Evolutionary conservation across 1,284 basidiomycete species (phyloP).

Genomic region (Pseudozyma hubeiensis): DNA sequence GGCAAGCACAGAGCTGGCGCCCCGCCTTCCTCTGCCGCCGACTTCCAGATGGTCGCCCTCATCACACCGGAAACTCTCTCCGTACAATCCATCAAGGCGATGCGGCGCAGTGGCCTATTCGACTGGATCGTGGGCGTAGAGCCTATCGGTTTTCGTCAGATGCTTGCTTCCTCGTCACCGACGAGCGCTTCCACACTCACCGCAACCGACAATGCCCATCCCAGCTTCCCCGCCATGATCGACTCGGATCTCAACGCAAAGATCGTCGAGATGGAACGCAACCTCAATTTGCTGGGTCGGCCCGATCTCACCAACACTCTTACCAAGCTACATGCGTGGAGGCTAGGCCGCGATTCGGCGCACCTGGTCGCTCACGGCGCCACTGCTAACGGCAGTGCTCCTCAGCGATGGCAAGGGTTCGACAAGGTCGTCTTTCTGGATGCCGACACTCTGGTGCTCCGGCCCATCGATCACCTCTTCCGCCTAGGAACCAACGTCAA

Average conservation of each 20-base stretch:
- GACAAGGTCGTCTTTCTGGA: slow-evolving; percentile 92
- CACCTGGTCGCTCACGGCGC: slow-evolving; percentile 25
- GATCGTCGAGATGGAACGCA: slow-evolving; percentile 71
- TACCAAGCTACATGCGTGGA: slow-evolving; percentile 94
- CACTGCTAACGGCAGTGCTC: neutral
- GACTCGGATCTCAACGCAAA: slow-evolving; percentile 36
- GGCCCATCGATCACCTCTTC: slow-evolving; percentile 60
- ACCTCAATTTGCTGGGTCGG: slow-evolving; percentile 87
- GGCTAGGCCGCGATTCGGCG: slow-evolving; percentile 72
- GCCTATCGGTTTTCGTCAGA: slow-evolving; percentile 67
- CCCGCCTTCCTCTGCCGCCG: neutral
- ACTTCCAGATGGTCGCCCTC: slow-evolving; percentile 81
- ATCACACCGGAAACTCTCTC: slow-evolving; percentile 92
- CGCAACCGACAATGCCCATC: neutral
- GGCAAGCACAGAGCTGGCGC: slow-evolving; percentile 10
- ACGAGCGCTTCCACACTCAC: neutral
- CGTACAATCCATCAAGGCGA: slow-evolving; percentile 82
- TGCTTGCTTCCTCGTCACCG: slow-evolving; percentile 30
- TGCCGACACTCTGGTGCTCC: slow-evolving; percentile 89
- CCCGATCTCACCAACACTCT: slow-evolving; percentile 85
- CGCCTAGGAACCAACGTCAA: slow-evolving; percentile 24
- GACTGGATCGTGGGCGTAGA: slow-evolving; percentile 87
- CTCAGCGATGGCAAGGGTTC: slow-evolving; percentile 75
- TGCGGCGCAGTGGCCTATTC: slow-evolving; percentile 78
- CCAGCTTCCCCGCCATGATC: slow-evolving; percentile 6